Evolutionary conservation across 2,329 filamentous ascomycete genomes (phyloP), one percentile per base, ranked within the genome.

Genomic region (Emericellopsis atlantica): DNA sequence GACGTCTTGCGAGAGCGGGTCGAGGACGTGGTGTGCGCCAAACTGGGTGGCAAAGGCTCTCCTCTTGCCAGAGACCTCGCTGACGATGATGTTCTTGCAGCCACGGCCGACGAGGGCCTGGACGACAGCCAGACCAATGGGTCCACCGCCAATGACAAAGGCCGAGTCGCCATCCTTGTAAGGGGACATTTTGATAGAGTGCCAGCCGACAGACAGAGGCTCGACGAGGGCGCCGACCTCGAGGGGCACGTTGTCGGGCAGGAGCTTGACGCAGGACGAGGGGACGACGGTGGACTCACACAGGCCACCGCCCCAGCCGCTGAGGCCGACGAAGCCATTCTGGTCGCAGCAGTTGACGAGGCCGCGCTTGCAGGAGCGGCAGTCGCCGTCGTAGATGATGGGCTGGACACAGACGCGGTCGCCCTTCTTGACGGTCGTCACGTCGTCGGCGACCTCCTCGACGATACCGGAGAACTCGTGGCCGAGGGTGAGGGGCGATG

Each of bases 401-500:
- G 79, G 79, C 46, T 76, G 72, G 4, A 81, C 64, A 5, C 68
- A 72, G 15, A 79, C 76, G 15, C 64, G 59, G 45, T 81, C 70
- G 1, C 77, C 77, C 1, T 70, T 52, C 35, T 65, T 59, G 37
- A 80, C 58, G 9, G 53, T 53, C 0, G 50, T 55, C 2, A 76
- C 68, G 1, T 58, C 64, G 0, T 60, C 50, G 1, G 77, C 77
- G n/a, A 81, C 58, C 47, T 79, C 73, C 10, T 68, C 63, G 26
- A 83, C 61, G 2, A 67, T 66, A 10, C 78, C 79, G 4, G 68
- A 72, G 54, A 82, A 78, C 51, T 83, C 79, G 50, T 83, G 79
- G 22, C 79, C 79, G 9, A 82, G 61, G 0, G 68, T 76, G 9
- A 81, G 64, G 4, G 77, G 79, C 31, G 75, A 64, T 1, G 60